Evolutionary conservation across 257 asterid genomes (phyloP), one percentile per base, ranked within the genome.

Genomic region (Penstemon barbatus): DNA sequence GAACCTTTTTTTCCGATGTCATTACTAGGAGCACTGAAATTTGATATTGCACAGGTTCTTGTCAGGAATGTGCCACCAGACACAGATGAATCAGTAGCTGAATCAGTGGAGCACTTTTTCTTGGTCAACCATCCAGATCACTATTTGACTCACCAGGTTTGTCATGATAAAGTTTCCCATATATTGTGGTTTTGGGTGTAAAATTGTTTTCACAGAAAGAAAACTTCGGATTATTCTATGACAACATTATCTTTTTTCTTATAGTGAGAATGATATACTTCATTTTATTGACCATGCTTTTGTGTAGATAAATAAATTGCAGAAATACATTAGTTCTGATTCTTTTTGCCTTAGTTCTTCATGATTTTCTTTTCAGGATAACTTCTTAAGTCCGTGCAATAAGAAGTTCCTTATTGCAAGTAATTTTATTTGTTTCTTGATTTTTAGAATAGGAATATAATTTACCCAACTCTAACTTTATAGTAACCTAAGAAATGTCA

Each of bases 61-160:
- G 95, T 89, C 15, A 81, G 84, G 73, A 92, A 92, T 76, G 95
- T 92, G 72, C 98, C 98, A 18, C 90, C 96, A 46, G 98, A 92
- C 60, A 65, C 85, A 25, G 98, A 92, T 81, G 97, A 92, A 79
- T 72, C 97, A 15, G 97, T 92, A 69, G 53, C 79, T 57, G 96
- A 92, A 73, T 84, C 84, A 12, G 98, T 89, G 78, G 95, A 88
- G 80, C 97, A 92, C 66, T 92, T 90, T 80, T 92, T 92, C 81
- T 79, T 92, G 91, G 97, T 92, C 85, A 90, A 92, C 88, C 97
- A 92, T 82, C 90, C 92, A 41, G 87, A 92, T 81, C 79, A 88
- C 58, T 92, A 88, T 80, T 84, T 88, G 75, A 83, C 97, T 77
- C 88, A 92, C 83, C 97, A 90, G 98, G 96, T 89, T 71, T 53